Base-by-base conservation (phyloP, 805 yeast species). In the Myxozyma sirexii region DNA sequence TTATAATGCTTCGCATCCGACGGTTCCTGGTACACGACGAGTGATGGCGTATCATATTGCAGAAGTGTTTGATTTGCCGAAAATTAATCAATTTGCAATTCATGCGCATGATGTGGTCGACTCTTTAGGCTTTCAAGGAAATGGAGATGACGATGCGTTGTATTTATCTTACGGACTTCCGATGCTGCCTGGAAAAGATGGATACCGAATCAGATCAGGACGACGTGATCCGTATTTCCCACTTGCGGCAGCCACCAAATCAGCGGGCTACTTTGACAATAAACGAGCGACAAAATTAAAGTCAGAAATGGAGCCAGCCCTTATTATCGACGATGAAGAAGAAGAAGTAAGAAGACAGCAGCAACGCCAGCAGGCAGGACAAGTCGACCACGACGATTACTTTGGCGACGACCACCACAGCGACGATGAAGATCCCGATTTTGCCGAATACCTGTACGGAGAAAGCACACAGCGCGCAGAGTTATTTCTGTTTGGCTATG, bases 31-130 rank as follows among this genome's bases (percentile, higher is more conserved):
- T 2, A 52, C 48, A 19, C 42, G 64, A 42, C 75, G 99, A 63
- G 91, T 92, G 57, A 92, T 98, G 0, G 97, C 98, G 0, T 93
- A 93, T 74, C 82, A 90, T 65, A 86, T 92, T 4, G 86, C 97
- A 17, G 97, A 90, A 59, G 89, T 87, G 33, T 86, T 90, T 69
- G 80, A 88, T 68, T 74, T 94, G 54, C 78, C 79, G 33, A 76
- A 81, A 5, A 83, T 90, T 1, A 79, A 87, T 0, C 78, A 80
- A 46, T 93, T 90, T 67, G 75, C 94, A 29, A 76, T 80, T 41
- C 76, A 81, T 6, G 79, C 85, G 45, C 99, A 93, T 73, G 86
- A 86, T 67, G 96, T 92, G 0, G 82, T 88, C 5, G 96, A 97
- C 0, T 39, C 55, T 5, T 77, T 97, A 62, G 71, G 88, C 31